Evolutionary conservation across 2,329 filamentous ascomycete genomes (phyloP).

Genomic region (Trichoderma oligosporum): DNA sequence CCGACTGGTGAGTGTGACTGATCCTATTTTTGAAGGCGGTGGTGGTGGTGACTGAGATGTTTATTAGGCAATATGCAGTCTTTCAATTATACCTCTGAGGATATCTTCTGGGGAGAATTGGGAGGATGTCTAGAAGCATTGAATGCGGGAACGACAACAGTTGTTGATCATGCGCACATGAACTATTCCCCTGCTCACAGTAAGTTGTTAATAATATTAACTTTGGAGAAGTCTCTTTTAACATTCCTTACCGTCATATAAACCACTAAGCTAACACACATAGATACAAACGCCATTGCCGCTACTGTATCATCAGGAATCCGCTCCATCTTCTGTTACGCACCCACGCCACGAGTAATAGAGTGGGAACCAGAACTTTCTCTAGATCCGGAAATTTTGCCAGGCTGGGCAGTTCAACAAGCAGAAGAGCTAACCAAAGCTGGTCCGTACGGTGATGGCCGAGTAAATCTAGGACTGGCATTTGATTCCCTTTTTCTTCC

Average conservation of each 20-base stretch:
- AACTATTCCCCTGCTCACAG: conserved; percentile 19
- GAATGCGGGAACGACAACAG: conserved; percentile 41
- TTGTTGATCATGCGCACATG: conserved; percentile 21
- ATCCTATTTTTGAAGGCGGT: not conserved
- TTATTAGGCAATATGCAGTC: conserved; percentile 5
- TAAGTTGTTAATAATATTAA: not conserved
- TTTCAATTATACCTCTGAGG: conserved; percentile 28
- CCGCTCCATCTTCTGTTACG: conserved; percentile 44
- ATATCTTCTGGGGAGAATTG: conserved; percentile 46
- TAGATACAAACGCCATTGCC: conserved; percentile 22
- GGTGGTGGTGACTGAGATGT: not conserved
- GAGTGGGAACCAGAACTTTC: conserved; percentile 31
- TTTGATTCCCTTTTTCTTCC: conserved; percentile 42
- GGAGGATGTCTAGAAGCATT: conserved; percentile 39
- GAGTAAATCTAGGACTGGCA: conserved; percentile 41
- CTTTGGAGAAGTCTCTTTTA: no score
- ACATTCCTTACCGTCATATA: not conserved
- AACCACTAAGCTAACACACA: not conserved
- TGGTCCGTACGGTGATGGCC: not conserved
- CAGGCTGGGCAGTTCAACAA: conserved; percentile 36
- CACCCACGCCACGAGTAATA: conserved; percentile 31
- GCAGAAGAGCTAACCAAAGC: conserved; percentile 28
- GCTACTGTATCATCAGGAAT: conserved; percentile 38
- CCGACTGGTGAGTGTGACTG: not conserved
- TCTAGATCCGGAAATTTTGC: conserved; percentile 27